These are phyloP conservation scores for Sporothrix euskadiensis DNA, from an alignment of 2,329 filamentous ascomycete genomes.

Conservation along the genomic window DNA sequence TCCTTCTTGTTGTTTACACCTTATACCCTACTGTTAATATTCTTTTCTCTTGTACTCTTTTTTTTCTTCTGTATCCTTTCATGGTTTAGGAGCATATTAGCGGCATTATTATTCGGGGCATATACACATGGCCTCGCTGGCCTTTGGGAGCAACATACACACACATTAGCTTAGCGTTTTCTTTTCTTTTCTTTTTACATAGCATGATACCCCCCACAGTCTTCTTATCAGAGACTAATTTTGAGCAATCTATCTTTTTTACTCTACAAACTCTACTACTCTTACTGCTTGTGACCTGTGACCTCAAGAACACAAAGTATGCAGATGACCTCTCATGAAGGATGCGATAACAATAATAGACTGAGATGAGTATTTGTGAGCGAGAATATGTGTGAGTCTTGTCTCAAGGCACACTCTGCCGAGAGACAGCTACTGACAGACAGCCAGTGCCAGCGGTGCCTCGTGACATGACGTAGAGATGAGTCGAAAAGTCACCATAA, in stretches of 20 bases:
- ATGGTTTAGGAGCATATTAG: constrained; percentile 15
- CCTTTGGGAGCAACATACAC: background rate
- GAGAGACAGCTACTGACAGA: background rate
- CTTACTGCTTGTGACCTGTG: background rate
- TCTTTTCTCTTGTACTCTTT: background rate
- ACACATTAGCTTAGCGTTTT: constrained; percentile 18
- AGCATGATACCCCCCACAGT: constrained; percentile 22
- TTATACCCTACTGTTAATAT: constrained; percentile 19
- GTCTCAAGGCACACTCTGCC: constrained; percentile 9
- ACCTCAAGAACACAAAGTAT: background rate
- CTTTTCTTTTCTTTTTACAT: background rate
- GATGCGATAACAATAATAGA: background rate
- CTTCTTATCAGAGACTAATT: background rate
- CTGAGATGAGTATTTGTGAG: background rate
- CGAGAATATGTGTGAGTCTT: background rate
- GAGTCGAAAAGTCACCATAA: background rate
- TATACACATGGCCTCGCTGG: constrained; percentile 10
- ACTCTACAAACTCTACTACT: background rate
- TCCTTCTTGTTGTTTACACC: background rate
- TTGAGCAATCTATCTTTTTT: background rate
- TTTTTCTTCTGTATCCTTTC: background rate
- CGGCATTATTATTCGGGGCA: background rate
- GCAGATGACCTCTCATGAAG: background rate
- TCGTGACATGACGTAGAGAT: background rate
- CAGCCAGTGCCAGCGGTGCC: background rate